These are phyloP conservation scores for Butyriboletus loyo DNA, from an alignment of 768 basidiomycete species.

Conservation along the genomic window DNA sequence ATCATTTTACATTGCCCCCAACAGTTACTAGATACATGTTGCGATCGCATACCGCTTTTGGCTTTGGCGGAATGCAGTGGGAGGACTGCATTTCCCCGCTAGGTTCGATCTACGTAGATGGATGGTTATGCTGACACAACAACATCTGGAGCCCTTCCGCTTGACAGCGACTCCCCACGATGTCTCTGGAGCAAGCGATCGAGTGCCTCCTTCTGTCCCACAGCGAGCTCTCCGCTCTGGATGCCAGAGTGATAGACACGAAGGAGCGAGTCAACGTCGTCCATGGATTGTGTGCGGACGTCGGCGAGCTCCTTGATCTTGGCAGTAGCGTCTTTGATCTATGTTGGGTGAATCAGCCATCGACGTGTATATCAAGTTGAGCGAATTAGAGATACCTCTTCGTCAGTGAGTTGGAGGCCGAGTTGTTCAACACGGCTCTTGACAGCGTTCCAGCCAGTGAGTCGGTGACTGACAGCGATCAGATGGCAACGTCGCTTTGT, in stretches of 20 bases:
- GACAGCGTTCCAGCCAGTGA: conserved; percentile 99
- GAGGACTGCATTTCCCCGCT: neutral
- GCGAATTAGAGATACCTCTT: conserved; percentile 50
- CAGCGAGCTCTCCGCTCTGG: conserved; percentile 84
- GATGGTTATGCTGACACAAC: conserved; percentile 5
- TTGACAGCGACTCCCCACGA: conserved; percentile 37
- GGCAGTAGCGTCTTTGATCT: conserved; percentile 97
- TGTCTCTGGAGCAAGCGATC: conserved; percentile 84
- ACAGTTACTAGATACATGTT: conserved; percentile 14
- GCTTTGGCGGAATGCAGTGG: neutral
- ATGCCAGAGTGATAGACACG: conserved; percentile 96
- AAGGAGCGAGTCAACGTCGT: conserved; percentile 95
- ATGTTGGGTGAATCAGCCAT: conserved; percentile 3
- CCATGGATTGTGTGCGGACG: conserved; percentile 97
- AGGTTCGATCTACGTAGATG: neutral
- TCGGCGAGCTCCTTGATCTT: conserved; percentile 99
- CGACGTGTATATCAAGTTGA: neutral
- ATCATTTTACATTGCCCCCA: conserved; percentile 6
- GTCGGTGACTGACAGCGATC: conserved; percentile 61
- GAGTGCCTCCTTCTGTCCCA: conserved; percentile 91
- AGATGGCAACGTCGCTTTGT: neutral
- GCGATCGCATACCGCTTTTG: conserved; percentile 22
- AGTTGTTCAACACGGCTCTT: conserved; percentile 99
- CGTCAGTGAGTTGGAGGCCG: conserved; percentile 84
- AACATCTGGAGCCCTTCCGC: neutral